Base-by-base conservation (phyloP, 2,329 filamentous ascomycete genomes). In the Fusarium humuli region DNA sequence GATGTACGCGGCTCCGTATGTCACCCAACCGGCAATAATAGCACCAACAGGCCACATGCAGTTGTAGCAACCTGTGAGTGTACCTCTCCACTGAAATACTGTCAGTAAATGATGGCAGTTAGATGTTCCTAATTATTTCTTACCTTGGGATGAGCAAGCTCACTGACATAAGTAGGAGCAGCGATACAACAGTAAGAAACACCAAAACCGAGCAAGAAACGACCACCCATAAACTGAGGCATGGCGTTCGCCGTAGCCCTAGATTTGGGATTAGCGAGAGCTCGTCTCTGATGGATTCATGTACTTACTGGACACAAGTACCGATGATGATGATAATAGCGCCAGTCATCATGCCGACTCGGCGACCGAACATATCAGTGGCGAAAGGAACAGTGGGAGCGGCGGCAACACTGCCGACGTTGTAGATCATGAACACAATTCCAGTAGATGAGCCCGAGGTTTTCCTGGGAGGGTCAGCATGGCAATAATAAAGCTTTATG, bases 191-290 rank as follows among this genome's bases (percentile, higher is more conserved):
- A 79, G 54, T 82, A 81, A 14, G 80, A 79, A 8, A 83, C 80
- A 18, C 82, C 82, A 56, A 89, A 88, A 20, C 87, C 87, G 1
- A 89, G 83, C 6, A 88, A 76, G 67, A 89, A 88, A 25, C 86
- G 83, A 5, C 85, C 86, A 9, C 82, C 81, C 41, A 84, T 78
- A n/a, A 84, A 82, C 48, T 82, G 81, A 16, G 75, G 42, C 46
- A 73, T 48, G 0, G 63, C 75, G 44, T 81, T 78, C 32, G 72
- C 76, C 7, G 76, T 77, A 3, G 82, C 79, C 27, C 70, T 72
- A 16, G 12, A 12, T 2, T 0, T 5, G 1, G 2, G 6, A 7
- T 66, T 18, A 66, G 55, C 3, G 9, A 2, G 14, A 1, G 0
- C 2, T 14, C 3, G 1, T 10, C 0, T 3, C 0, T 0, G 4